Conservation (phyloP, 106 monocot genomes). For the Dendrobium huoshanense region DNA sequence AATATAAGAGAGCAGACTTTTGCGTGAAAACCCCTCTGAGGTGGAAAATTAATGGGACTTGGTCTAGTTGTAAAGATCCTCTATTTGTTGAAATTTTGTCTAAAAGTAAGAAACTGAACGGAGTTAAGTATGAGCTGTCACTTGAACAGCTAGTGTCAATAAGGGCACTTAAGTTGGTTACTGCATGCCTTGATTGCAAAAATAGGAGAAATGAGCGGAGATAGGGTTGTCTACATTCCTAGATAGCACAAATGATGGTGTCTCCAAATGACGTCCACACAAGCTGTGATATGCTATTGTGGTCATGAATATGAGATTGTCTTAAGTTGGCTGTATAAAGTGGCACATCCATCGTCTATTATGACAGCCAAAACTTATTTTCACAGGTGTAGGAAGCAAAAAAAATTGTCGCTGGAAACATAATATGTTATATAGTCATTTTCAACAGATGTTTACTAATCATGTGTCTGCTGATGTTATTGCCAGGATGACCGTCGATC, state of each 20-base stretch:
- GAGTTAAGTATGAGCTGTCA: background rate
- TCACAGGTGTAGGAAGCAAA: too few relatives aligned
- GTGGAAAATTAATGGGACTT: background rate
- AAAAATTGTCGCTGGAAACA: background rate
- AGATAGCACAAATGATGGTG: background rate
- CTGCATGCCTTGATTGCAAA: background rate
- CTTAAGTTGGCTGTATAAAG: background rate
- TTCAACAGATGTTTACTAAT: background rate
- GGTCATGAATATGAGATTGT: background rate
- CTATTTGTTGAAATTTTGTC: background rate
- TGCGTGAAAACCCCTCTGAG: background rate
- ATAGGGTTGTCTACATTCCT: background rate
- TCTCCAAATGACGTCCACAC: background rate
- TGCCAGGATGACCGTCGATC: background rate
- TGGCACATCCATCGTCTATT: background rate
- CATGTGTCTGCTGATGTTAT: background rate
- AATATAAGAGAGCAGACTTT: background rate
- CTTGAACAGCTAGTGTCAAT: background rate
- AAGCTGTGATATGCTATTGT: background rate
- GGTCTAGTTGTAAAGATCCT: background rate
- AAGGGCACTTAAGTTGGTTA: background rate
- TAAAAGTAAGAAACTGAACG: background rate
- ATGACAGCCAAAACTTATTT: background rate
- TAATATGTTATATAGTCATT: background rate
- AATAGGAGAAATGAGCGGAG: too few relatives aligned